phyloP scores from a whole-genome alignment of 495 filamentous ascomycete genomes.

The Aspergillus sparsus region DNA sequence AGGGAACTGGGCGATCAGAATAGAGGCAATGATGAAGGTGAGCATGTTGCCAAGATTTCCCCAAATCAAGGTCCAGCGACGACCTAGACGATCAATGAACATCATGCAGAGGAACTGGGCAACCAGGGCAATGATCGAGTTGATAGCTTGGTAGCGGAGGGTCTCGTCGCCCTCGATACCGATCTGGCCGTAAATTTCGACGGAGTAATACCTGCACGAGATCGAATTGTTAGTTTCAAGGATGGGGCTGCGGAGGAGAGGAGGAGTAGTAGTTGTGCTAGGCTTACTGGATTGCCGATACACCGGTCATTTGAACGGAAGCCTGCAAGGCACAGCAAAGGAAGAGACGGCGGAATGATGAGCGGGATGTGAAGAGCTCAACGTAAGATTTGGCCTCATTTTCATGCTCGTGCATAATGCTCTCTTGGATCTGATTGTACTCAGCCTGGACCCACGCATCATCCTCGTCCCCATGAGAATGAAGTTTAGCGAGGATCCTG shows the following conservation, averaged over 20 bases:
- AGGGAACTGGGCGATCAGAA: constrained; percentile 59
- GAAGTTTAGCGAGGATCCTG: constrained; percentile 51
- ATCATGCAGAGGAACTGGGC: constrained; percentile 67
- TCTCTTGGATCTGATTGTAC: constrained; percentile 45
- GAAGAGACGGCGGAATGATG: constrained; percentile 68
- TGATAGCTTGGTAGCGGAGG: constrained; percentile 72
- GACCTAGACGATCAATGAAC: constrained; percentile 65
- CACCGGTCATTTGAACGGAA: constrained; percentile 72
- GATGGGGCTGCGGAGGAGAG: neutral
- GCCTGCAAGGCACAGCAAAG: constrained; percentile 68
- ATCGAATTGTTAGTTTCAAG: neutral
- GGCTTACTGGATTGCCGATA: constrained; percentile 64
- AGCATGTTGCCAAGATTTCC: constrained; percentile 67
- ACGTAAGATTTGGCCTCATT: constrained; percentile 67
- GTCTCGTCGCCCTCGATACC: constrained; percentile 64
- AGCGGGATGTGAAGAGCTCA: constrained; percentile 64
- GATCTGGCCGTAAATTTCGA: constrained; percentile 66
- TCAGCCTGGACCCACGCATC: constrained; percentile 49
- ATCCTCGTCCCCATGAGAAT: constrained; percentile 47
- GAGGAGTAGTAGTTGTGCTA: too few species aligned
- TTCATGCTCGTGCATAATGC: constrained; percentile 51
- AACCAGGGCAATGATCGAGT: constrained; percentile 64
- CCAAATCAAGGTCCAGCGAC: constrained; percentile 63
- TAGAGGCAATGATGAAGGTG: constrained; percentile 52
- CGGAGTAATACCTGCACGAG: constrained; percentile 60